Conservation (phyloP, 495 filamentous ascomycete species). For the Chaetomium cochliodes region DNA sequence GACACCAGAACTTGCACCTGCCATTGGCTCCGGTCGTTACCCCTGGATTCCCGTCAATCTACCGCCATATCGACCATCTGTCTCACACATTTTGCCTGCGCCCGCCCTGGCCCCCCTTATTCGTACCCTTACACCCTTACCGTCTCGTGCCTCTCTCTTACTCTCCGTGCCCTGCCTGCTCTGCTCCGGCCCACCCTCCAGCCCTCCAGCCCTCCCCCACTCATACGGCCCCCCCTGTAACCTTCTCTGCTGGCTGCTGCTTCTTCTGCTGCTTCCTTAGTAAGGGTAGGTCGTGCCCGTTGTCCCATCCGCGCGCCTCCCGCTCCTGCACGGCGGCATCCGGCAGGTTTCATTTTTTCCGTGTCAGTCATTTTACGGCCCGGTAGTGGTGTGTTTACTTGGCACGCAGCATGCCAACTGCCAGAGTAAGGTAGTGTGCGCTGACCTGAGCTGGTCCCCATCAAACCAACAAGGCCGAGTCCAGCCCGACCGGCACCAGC, state of each 20-base stretch:
- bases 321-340: constrained; percentile 20
- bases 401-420: constrained; percentile 16
- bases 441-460: background rate
- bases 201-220: background rate
- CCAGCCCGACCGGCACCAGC: background rate
- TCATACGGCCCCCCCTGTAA: constrained; percentile 3
- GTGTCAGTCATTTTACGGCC: constrained; percentile 30
- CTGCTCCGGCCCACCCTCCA: no score
- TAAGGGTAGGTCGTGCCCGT: constrained; percentile 20
- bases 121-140: no score
- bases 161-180: no score
- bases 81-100: constrained; percentile 13
- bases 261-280: background rate
- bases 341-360: constrained; percentile 37
- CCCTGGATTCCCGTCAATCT: constrained; percentile 12
- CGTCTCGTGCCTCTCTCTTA: background rate
- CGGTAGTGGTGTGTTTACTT: constrained; percentile 24
- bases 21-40: constrained; percentile 10
- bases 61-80: constrained; percentile 8
- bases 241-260: background rate
- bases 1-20: background rate
- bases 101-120: background rate
- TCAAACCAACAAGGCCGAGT: constrained; percentile 9
- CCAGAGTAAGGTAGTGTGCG: constrained; percentile 7
- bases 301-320: constrained; percentile 13